phyloP scores from a whole-genome alignment of 768 basidiomycete species.

The Phylloporus rhodoxanthus region DNA sequence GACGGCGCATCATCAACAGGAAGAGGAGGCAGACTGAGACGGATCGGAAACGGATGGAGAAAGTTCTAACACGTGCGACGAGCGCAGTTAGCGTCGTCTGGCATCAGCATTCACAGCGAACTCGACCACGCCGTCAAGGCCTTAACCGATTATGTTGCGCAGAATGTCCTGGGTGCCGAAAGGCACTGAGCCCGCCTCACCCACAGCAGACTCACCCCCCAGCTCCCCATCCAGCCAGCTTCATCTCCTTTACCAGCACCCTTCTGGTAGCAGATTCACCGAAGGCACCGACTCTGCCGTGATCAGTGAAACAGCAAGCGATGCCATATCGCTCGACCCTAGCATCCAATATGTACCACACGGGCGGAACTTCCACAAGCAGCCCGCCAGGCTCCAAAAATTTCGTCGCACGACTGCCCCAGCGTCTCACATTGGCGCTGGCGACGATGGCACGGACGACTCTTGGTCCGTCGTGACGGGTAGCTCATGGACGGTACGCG shows the following conservation, averaged over 20 bases:
- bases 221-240: conserved; percentile 10
- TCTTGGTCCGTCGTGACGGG: conserved; percentile 5
- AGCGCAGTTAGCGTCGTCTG: not conserved
- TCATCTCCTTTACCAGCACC: conserved; percentile 10
- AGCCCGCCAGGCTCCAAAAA: conserved; percentile 17
- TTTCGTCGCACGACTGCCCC: conserved; percentile 6
- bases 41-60: too few species aligned
- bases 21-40: too few species aligned
- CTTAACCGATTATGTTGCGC: conserved; percentile 16
- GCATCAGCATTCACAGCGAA: not conserved
- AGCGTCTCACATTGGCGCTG: not conserved
- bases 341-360: conserved; percentile 1
- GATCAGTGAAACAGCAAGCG: conserved; percentile 23
- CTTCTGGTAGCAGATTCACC: conserved; percentile 26
- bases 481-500: conserved; percentile 16
- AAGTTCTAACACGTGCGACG: too few species aligned
- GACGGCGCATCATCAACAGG: too few species aligned
- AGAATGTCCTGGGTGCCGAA: conserved; percentile 4
- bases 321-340: conserved; percentile 3
- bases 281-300: conserved; percentile 23
- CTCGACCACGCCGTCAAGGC: not conserved
- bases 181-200: conserved; percentile 5
- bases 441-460: not conserved
- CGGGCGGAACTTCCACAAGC: conserved; percentile 3
- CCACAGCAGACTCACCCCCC: conserved; percentile 9